These are phyloP conservation scores for Lagerstroemia speciosa DNA, from an alignment of 345 rosid genomes.

Conservation along the genomic window DNA sequence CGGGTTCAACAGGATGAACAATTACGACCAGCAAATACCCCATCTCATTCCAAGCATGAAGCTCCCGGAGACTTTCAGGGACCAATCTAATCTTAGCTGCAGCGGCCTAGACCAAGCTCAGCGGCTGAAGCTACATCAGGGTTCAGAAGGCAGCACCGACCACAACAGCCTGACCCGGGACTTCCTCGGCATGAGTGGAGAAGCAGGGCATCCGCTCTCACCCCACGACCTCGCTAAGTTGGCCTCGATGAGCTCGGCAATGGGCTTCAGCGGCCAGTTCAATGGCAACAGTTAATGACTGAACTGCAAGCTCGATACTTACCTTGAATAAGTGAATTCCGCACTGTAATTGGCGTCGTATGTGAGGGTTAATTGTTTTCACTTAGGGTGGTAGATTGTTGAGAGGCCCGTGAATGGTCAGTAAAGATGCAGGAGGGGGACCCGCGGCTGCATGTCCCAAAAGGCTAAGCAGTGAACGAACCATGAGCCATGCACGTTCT, in stretches of 20 bases:
- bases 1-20: not conserved
- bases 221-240: conserved; percentile 34
- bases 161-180: conserved; percentile 47
- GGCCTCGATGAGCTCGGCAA: conserved; percentile 23
- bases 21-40: not conserved
- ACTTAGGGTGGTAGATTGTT: no score
- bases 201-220: conserved; percentile 19
- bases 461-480: not conserved
- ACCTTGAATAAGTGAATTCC: no score
- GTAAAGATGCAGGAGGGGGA: not conserved
- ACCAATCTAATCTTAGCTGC: not conserved
- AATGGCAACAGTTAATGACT: not conserved
- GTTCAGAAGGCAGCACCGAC: not conserved
- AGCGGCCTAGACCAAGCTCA: conserved; percentile 9
- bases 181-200: conserved; percentile 54
- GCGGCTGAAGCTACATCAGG: conserved; percentile 3
- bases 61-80: not conserved
- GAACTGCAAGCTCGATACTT: no score
- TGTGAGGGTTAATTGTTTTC: no score
- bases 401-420: not conserved
- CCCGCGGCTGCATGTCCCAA: not conserved
- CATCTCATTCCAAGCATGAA: not conserved
- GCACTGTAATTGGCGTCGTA: no score
- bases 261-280: not conserved
- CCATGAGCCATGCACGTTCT: not conserved